phyloP scores from a whole-genome alignment of 2,329 filamentous ascomycete genomes.

The Davidsoniella australis region DNA sequence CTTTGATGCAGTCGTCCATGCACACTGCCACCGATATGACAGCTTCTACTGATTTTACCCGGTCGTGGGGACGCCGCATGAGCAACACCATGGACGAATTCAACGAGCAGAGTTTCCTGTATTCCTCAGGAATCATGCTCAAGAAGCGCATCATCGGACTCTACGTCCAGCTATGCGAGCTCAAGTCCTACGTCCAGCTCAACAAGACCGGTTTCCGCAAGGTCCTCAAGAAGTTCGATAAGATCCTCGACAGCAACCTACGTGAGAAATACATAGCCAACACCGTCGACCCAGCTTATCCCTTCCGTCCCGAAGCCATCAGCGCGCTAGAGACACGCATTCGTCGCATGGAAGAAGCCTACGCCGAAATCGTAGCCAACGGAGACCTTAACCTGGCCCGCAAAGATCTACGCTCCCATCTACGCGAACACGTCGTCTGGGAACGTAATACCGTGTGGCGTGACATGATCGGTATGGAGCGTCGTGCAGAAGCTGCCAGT shows the following conservation, averaged over 20 bases:
- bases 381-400: slow-evolving; percentile 63
- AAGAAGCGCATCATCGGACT: slow-evolving; percentile 80
- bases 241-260: slow-evolving; percentile 71
- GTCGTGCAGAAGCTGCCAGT: slow-evolving; percentile 85
- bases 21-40: slow-evolving; percentile 37
- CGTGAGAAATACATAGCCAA: slow-evolving; percentile 60
- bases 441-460: slow-evolving; percentile 97
- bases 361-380: slow-evolving; percentile 65
- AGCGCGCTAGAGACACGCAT: slow-evolving; percentile 56
- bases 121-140: slow-evolving; percentile 58
- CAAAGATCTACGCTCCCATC: slow-evolving; percentile 73
- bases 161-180: slow-evolving; percentile 84
- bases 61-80: slow-evolving; percentile 36
- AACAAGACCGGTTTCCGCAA: slow-evolving; percentile 96
- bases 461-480: slow-evolving; percentile 95
- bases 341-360: slow-evolving; percentile 56
- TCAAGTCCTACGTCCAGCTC: slow-evolving; percentile 89
- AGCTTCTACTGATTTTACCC: slow-evolving; percentile 41
- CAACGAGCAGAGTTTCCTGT: slow-evolving; percentile 53
- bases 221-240: slow-evolving; percentile 96
- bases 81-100: slow-evolving; percentile 62
- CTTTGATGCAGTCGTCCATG: slow-evolving; percentile 16
- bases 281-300: slow-evolving; percentile 60
- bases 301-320: slow-evolving; percentile 62
- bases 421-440: slow-evolving; percentile 96